Conservation (phyloP, 805 yeast genomes). For the Kodamaea nitidulidarum region DNA sequence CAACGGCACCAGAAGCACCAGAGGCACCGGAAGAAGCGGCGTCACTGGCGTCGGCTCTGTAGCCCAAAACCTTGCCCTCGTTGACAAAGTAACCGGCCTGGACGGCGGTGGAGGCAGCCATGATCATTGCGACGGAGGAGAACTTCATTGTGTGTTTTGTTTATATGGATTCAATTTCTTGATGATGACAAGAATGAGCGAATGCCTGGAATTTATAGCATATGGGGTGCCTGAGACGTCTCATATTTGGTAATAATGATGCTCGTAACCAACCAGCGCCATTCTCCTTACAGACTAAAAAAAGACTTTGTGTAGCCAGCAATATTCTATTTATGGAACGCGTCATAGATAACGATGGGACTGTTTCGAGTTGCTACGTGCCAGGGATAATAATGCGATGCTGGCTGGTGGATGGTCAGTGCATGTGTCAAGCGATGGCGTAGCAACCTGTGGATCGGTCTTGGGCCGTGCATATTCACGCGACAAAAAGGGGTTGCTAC, state of each 20-base stretch:
- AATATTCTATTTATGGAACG: not conserved
- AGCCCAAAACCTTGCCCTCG: slow-evolving; percentile 3
- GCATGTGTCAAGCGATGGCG: no score
- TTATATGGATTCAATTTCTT: not conserved
- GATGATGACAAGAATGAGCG: not conserved
- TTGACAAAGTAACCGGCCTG: slow-evolving; percentile 17
- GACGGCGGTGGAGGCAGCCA: slow-evolving; percentile 12
- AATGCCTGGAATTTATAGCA: not conserved
- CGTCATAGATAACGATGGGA: no score
- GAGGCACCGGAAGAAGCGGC: slow-evolving; percentile 13
- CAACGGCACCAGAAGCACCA: slow-evolving; percentile 15
- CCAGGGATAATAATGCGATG: no score
- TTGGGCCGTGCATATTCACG: no score
- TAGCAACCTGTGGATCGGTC: no score
- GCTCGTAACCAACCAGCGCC: slow-evolving; percentile 3
- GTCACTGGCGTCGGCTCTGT: slow-evolving; percentile 4
- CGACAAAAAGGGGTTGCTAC: no score
- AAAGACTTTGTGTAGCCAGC: not conserved
- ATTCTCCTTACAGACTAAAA: not conserved
- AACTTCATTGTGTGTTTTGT: slow-evolving; percentile 10
- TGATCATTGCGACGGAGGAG: slow-evolving; percentile 11
- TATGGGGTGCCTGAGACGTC: not conserved
- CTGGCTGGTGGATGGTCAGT: no score
- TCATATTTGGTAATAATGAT: not conserved
- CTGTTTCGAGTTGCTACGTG: no score